These are phyloP conservation scores for Plasmodium vinckei DNA, from an alignment of 169 alveolate species.

Conservation along the genomic window DNA sequence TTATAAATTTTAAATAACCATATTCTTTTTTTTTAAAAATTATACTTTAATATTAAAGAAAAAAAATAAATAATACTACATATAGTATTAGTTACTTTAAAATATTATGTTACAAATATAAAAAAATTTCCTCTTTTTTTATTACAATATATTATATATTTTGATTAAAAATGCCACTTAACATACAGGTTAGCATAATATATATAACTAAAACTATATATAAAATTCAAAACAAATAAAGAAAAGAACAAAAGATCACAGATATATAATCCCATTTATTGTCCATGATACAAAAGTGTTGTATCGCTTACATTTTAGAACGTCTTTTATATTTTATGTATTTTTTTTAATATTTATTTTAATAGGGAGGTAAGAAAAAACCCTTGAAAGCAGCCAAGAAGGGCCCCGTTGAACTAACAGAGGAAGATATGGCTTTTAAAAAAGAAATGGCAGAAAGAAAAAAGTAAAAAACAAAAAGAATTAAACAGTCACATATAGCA, in stretches of 20 bases:
- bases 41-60: no score
- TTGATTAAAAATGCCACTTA: conserved; percentile 39
- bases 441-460: conserved; percentile 71
- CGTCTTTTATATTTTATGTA: not conserved
- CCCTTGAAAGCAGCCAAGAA: conserved; percentile 67
- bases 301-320: no score
- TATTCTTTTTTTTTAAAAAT: no score
- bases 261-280: no score
- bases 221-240: not conserved
- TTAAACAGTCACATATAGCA: not conserved
- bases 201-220: not conserved
- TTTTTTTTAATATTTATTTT: conserved; percentile 9
- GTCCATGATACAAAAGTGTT: no score
- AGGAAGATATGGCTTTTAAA: conserved; percentile 70
- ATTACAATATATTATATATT: not conserved
- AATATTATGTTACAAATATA: not conserved
- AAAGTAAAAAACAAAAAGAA: conserved; percentile 17
- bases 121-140: not conserved
- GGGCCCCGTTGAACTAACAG: conserved; percentile 63
- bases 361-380: conserved; percentile 69
- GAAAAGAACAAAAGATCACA: not conserved
- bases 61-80: no score
- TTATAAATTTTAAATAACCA: no score
- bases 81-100: no score
- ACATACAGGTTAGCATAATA: conserved; percentile 35